Percentiles rank a stretch among this genome's conserved stretches.
phyloP scores from a whole-genome alignment of 495 filamentous ascomycete genomes.

The Clavariopsis aquatica region DNA sequence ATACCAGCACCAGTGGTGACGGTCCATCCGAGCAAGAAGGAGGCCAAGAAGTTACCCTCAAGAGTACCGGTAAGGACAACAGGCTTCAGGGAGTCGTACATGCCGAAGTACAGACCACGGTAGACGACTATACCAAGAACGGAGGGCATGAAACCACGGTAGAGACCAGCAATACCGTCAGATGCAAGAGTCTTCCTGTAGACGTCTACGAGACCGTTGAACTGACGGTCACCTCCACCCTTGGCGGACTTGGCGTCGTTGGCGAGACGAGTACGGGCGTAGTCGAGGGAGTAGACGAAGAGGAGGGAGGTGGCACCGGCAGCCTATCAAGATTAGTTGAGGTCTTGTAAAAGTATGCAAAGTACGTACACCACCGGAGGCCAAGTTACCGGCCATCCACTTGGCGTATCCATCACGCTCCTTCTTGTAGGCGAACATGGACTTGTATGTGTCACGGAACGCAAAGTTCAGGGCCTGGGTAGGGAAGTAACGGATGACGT shows the following conservation, averaged over 20 bases:
- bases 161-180: slow-evolving; percentile 98
- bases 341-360: neutral
- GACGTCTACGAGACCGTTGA: slow-evolving; percentile 98
- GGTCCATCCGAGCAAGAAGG: slow-evolving; percentile 96
- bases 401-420: slow-evolving; percentile 95
- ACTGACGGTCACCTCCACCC: slow-evolving; percentile 96
- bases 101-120: slow-evolving; percentile 99
- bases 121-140: slow-evolving; percentile 98
- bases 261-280: slow-evolving; percentile 99
- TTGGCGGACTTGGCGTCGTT: slow-evolving; percentile 98
- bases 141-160: slow-evolving; percentile 99
- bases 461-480: slow-evolving; percentile 99
- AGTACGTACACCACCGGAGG: slow-evolving; percentile 94
- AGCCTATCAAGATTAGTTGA: slow-evolving; percentile 57
- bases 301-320: slow-evolving; percentile 99
- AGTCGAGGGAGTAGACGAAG: slow-evolving; percentile 99
- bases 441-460: slow-evolving; percentile 99
- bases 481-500: slow-evolving; percentile 99
- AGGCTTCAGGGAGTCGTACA: slow-evolving; percentile 99
- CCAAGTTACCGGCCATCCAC: slow-evolving; percentile 99
- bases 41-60: slow-evolving; percentile 97
- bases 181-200: slow-evolving; percentile 99
- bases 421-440: slow-evolving; percentile 99
- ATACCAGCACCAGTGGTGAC: slow-evolving; percentile 99
- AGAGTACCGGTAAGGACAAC: slow-evolving; percentile 89